Evolutionary conservation across 1,284 basidiomycete species (phyloP), one percentile per base, ranked within the genome.

Genomic region (Cutaneotrichosporon spelunceum): DNA sequence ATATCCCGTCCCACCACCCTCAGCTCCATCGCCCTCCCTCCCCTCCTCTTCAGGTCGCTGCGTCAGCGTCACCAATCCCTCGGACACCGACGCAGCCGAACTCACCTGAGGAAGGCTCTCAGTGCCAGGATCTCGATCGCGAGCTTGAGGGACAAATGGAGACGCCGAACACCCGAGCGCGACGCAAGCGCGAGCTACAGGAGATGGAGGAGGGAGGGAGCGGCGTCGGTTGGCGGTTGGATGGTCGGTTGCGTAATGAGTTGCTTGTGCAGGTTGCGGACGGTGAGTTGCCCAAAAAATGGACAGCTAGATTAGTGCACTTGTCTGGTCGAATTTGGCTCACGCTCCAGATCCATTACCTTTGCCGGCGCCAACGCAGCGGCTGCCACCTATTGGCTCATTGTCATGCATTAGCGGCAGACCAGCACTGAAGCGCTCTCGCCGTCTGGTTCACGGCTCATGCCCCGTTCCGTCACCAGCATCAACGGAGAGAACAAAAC

Each of bases 341-440:
- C 19, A 59, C 59, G 56, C 49, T 5, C 26, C 53, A 29, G 30
- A 23, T n/a, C 61, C 53, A 1, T 23, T 63, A 2, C 64, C 64
- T 7, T 44, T 61, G 0, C 64, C 61, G 3, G 44, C 59, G 2
- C 64, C 64, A 16, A 66, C 64, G 1, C 64, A 66, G 56, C 56
- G 57, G 1, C 49, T 59, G 0, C 61, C 53, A 1, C 52, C 61
- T 1, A 39, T 65, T 33, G 52, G 56, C 21, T 50, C 53, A 2
- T 27, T 42, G 19, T 57, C 60, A 4, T 39, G 39, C 49, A n/a
- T 26, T 26, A 45, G 16, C 19, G 36, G 47, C 24, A 45, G n/a
- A n/a, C 34, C 36, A n/a, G 23, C 55, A 14, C 52, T 26, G 8
- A 62, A 62, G 30, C 61, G 61, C 14, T 53, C 56, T 0, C 52